Conservation (phyloP, 2,329 filamentous ascomycete species). For the Microdochium trichocladiopsis region DNA sequence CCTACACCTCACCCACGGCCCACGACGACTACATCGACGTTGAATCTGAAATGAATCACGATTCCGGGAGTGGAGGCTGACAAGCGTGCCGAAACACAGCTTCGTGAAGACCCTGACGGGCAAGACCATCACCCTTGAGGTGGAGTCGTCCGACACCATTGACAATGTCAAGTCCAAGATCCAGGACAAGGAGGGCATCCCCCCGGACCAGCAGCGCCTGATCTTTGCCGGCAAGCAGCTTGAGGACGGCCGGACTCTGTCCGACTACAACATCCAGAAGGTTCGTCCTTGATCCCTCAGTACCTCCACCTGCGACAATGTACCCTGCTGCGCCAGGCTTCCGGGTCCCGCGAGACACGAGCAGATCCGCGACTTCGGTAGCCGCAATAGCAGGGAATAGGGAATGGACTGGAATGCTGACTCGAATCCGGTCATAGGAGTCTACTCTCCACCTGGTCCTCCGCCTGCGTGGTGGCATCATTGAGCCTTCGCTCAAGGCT, state of each 20-base stretch:
- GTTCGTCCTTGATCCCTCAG: conserved; percentile 38
- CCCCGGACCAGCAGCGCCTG: conserved; percentile 95
- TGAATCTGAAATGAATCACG: too few species aligned
- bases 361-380: too few species aligned
- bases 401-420: neutral
- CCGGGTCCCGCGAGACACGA: neutral
- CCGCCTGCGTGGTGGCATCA: conserved; percentile 98
- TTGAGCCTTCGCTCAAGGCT: conserved; percentile 97
- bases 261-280: conserved; percentile 99
- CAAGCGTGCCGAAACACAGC: conserved; percentile 42
- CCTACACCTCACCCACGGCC: neutral
- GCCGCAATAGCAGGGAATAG: neutral
- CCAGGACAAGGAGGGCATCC: conserved; percentile 99
- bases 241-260: conserved; percentile 93
- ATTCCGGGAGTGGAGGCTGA: conserved; percentile 11
- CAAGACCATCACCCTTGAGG: conserved; percentile 99
- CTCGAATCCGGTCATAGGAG: conserved; percentile 51
- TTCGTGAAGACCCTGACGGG: conserved; percentile 99
- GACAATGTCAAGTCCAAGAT: conserved; percentile 99
- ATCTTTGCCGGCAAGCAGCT: conserved; percentile 99
- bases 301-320: neutral
- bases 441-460: conserved; percentile 97
- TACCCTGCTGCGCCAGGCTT: too few species aligned
- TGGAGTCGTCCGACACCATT: conserved; percentile 98
- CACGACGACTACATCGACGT: neutral